A percentile compares a stretch with the other conserved stretches of the same genome.
phyloP scores from a whole-genome alignment of 2,329 filamentous ascomycete genomes.

The Aureobasidium leucospermi region DNA sequence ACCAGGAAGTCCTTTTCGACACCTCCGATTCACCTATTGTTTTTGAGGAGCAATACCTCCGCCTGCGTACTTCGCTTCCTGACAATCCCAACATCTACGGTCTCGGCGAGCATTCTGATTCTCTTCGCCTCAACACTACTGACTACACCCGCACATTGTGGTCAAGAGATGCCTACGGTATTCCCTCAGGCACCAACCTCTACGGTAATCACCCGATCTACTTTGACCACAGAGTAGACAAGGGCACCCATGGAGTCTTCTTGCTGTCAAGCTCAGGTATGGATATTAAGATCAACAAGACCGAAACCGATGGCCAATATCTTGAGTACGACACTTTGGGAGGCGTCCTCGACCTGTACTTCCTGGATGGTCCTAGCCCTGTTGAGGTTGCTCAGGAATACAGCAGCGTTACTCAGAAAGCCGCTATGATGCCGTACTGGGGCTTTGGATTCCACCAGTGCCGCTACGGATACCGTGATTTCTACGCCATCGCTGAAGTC shows the following conservation, averaged over 20 bases:
- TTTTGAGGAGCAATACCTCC: slow-evolving; percentile 72
- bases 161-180: slow-evolving; percentile 58
- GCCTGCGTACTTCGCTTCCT: slow-evolving; percentile 63
- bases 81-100: slow-evolving; percentile 66
- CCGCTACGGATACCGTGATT: slow-evolving; percentile 46
- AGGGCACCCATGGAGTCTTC: slow-evolving; percentile 58
- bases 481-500: slow-evolving; percentile 58
- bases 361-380: slow-evolving; percentile 42
- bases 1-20: slow-evolving; percentile 58
- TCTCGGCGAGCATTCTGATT: slow-evolving; percentile 68
- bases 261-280: slow-evolving; percentile 66
- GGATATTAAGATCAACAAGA: slow-evolving; percentile 67
- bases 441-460: slow-evolving; percentile 46
- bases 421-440: slow-evolving; percentile 47
- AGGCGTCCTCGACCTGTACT: slow-evolving; percentile 62
- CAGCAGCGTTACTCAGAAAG: slow-evolving; percentile 41
- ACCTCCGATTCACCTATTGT: slow-evolving; percentile 59
- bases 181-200: slow-evolving; percentile 55
- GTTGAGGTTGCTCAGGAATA: slow-evolving; percentile 43
- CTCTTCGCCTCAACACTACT: slow-evolving; percentile 26
- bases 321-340: slow-evolving; percentile 75
- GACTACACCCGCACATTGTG: slow-evolving; percentile 39
- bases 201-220: slow-evolving; percentile 70
- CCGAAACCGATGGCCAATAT: slow-evolving; percentile 51
- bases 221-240: slow-evolving; percentile 56